Percentiles rank a stretch among this genome's conserved stretches.
phyloP scores from a whole-genome alignment of 2,329 filamentous ascomycete species.

The Alternaria panax region DNA sequence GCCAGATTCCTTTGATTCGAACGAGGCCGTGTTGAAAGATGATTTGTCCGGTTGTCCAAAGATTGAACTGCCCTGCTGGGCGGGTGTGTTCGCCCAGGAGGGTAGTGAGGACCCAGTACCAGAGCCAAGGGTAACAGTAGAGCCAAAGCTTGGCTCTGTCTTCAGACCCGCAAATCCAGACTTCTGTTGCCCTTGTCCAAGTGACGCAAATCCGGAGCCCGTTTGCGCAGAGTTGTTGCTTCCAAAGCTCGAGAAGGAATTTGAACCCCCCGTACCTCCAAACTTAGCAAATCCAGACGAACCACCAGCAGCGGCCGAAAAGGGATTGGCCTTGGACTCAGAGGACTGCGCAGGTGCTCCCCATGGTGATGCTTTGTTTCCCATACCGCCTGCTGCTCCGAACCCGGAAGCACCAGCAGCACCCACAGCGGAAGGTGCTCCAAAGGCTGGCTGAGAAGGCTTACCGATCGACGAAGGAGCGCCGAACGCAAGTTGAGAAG shows the following conservation, averaged over 20 bases:
- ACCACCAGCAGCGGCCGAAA: constrained; percentile 34
- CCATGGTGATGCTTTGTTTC: constrained; percentile 32
- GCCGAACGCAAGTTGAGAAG: constrained; percentile 20
- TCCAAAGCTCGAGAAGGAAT: constrained; percentile 22
- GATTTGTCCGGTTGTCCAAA: constrained; percentile 41
- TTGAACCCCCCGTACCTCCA: constrained; percentile 29
- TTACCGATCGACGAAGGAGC: constrained; percentile 21
- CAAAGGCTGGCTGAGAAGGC: constrained; percentile 30
- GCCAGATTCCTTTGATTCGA: constrained; percentile 41
- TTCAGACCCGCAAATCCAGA: constrained; percentile 39
- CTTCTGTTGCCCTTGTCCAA: constrained; percentile 40
- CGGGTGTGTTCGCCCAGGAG: constrained; percentile 44
- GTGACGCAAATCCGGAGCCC: constrained; percentile 37
- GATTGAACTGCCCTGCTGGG: constrained; percentile 33
- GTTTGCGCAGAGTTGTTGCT: constrained; percentile 9
- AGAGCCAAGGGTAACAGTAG: constrained; percentile 51
- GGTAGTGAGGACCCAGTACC: constrained; percentile 42
- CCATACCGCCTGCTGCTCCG: constrained; percentile 30
- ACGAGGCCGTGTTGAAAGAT: constrained; percentile 42
- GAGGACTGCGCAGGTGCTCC: constrained; percentile 31
- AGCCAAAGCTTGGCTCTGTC: constrained; percentile 50
- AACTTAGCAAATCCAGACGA: constrained; percentile 46
- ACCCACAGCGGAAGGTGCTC: constrained; percentile 23
- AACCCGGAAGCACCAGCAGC: constrained; percentile 38
- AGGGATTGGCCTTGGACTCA: constrained; percentile 42